Base-by-base conservation (phyloP, 495 filamentous ascomycete species). In the Thozetella sp. region DNA sequence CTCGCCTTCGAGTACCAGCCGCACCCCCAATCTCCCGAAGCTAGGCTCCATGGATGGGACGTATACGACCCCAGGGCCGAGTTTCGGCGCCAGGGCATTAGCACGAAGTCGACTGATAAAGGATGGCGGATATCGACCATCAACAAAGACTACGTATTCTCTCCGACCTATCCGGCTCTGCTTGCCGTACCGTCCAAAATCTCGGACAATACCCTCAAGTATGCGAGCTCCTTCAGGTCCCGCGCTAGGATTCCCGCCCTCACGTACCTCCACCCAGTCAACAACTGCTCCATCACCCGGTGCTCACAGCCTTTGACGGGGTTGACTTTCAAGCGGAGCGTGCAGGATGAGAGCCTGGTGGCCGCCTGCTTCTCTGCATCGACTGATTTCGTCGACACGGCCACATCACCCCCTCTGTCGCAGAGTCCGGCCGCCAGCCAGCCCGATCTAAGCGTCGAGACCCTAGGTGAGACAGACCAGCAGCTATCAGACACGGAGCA, bases 191-290 rank as follows among this genome's bases (percentile, higher is more conserved):
- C 95, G 22, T 86, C 88, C 26, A 83, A 85, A 51, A 96, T 99
- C 64, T 98, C 95, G 43, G 95, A 99, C 74, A 98, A 93, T 63
- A 93, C 93, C 48, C 85, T 99, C 56, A 97, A 96, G 61, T 97
- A 99, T 68, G 96, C 94, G 12, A 90, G 90, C 60, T 80, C 83
- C 58, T 98, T 94, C 75, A 89, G 95, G 30, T 98, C 95, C 0
- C 84, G 92, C 53, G 86, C 87, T 51, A 86, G 95, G 58, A 91
- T 99, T 74, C 95, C 95, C 19, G 90, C 88, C 10, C 78, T 98
- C 34, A 90, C 91, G 26, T 99, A 99, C 69, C 84, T 97, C 12
- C 95, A 99, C 72, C 93, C 95, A 1, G 82, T 98, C 58, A 99
- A 98, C 73, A 96, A 96, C 70, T 97, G 95, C 71, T 93, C 93